These are phyloP conservation scores for Penicillium herquei DNA, from an alignment of 495 filamentous ascomycete species.

Conservation along the genomic window DNA sequence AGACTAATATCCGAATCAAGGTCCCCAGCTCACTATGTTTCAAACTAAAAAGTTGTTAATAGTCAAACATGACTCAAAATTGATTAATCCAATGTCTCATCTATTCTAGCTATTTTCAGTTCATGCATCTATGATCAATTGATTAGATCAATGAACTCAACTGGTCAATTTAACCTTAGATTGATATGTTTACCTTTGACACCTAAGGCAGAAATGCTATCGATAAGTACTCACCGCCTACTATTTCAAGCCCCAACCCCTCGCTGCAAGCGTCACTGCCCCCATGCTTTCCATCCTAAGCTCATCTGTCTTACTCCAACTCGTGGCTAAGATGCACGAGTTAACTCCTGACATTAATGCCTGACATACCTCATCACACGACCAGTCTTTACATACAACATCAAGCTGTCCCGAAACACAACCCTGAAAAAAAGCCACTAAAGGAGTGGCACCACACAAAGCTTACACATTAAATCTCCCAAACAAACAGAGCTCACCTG, in stretches of 20 bases:
- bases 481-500: no score
- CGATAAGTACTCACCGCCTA: constrained; percentile 29
- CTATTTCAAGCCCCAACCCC: constrained; percentile 17
- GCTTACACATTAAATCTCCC: no score
- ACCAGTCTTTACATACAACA: background rate
- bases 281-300: constrained; percentile 5
- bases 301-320: background rate
- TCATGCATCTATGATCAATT: no score
- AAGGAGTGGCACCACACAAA: background rate
- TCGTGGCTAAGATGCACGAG: background rate
- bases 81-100: no score
- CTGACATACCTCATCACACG: background rate
- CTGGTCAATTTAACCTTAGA: no score
- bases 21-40: no score
- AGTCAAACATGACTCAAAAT: no score
- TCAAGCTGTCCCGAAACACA: background rate
- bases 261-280: constrained; percentile 27
- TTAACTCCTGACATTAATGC: background rate
- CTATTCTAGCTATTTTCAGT: no score
- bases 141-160: no score
- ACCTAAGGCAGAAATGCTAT: constrained; percentile 10
- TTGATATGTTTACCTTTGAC: no score
- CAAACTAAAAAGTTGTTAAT: no score
- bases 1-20: no score
- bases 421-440: background rate